Conservation (phyloP, 306 rosid genomes). For the Leucaena leucocephala region DNA sequence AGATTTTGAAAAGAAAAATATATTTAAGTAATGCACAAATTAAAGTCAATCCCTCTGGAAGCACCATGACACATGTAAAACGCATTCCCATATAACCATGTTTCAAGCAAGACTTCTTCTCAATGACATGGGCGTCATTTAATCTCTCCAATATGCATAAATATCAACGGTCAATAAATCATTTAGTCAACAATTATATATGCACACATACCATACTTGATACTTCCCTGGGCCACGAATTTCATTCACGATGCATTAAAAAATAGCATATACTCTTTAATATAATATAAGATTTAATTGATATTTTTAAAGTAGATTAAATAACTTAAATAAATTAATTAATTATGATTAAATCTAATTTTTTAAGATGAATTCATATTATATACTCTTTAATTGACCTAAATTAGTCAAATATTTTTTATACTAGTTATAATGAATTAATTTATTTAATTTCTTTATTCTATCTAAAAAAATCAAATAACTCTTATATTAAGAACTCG, state of each 20-base stretch:
- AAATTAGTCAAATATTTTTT: no score
- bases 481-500: no score
- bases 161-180: not conserved
- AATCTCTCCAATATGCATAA: not conserved
- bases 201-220: not conserved
- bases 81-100: not conserved
- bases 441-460: no score
- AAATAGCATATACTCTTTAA: not conserved
- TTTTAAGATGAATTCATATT: no score
- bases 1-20: not conserved
- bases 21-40: not conserved
- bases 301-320: no score
- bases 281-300: no score
- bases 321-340: no score
- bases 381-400: no score
- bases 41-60: constrained; percentile 6
- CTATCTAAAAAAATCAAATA: no score
- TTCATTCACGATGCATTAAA: not conserved
- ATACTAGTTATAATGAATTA: no score
- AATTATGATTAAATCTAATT: no score
- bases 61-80: not conserved
- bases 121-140: not conserved
- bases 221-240: not conserved
- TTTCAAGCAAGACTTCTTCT: not conserved
- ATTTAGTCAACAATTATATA: not conserved